These are phyloP conservation scores for Tulasnella sp. DNA, from an alignment of 768 basidiomycete species.

Conservation along the genomic window DNA sequence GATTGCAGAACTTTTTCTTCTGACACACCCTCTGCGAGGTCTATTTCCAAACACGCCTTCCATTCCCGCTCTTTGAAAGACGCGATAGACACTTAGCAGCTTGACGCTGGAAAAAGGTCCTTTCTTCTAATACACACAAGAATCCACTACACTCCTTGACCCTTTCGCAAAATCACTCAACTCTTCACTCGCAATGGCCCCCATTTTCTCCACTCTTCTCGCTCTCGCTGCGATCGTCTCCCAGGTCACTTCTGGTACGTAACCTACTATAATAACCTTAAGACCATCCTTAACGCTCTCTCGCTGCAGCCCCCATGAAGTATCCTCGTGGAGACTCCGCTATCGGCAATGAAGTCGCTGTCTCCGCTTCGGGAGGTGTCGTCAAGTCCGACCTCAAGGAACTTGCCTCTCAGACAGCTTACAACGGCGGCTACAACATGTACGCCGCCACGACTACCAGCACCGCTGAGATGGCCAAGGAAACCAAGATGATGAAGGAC, in stretches of 20 bases:
- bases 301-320: background rate
- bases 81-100: slow-evolving; percentile 8
- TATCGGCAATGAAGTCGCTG: slow-evolving; percentile 25
- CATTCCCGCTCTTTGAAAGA: slow-evolving; percentile 18
- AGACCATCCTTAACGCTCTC: background rate
- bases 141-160: slow-evolving; percentile 33
- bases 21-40: slow-evolving; percentile 44
- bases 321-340: slow-evolving; percentile 7
- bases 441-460: background rate
- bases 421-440: background rate
- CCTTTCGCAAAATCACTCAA: slow-evolving; percentile 23
- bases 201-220: slow-evolving; percentile 38
- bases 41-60: slow-evolving; percentile 33
- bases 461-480: background rate
- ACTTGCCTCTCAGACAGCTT: slow-evolving; percentile 22
- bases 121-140: slow-evolving; percentile 26
- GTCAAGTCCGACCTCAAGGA: slow-evolving; percentile 32
- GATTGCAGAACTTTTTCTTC: slow-evolving; percentile 3
- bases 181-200: slow-evolving; percentile 42
- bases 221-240: slow-evolving; percentile 44
- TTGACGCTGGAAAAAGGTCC: slow-evolving; percentile 8
- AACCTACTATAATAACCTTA: slow-evolving; percentile 17
- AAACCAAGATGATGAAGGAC: background rate
- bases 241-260: slow-evolving; percentile 39
- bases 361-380: slow-evolving; percentile 39